Evolutionary conservation across 169 alveolate species (phyloP), one percentile per base, ranked within the genome.

Genomic region (Cryptosporidium parvum): DNA sequence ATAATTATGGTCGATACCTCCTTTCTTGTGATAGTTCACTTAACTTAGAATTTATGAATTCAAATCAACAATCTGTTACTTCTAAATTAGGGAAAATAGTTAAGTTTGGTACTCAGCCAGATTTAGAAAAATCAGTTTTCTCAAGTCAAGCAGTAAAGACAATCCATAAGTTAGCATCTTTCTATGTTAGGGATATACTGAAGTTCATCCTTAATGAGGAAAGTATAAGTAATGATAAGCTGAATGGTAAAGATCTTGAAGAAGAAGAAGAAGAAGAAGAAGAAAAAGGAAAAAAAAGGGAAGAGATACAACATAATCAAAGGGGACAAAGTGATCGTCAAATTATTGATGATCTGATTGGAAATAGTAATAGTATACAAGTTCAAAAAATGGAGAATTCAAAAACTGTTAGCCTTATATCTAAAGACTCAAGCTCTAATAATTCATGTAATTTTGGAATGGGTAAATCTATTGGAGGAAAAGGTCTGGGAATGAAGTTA

Each of bases 401-500:
- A 65, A 26, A n/a, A n/a, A 52, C 6, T 16, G 51, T 5, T n/a
- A 14, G 23, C 14, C 1, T 9, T n/a, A 8, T 7, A 0, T 26
- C 16, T 39, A 65, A 37, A n/a, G 33, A 65, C 18, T 33, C 72
- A 8, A 29, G 26, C 23, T 31, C 72, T 29, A 29, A 53, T 16
- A 9, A 45, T 42, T 71, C 61, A 16, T 21, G 65, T 10, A 71
- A 51, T 35, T 71, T 31, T 8, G 72, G 69, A 48, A 44, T 48
- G 85, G 86, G 86, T 16, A 75, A 59, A 39, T 69, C 75, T 23
- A 80, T 59, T 21, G 73, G 80, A n/a, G 89, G 89, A 1, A 65
- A 44, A 31, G 53, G 68, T 7, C 12, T 62, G 67, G 72, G 69
- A 14, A 39, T 75, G 56, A 62, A 62, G 6, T 31, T 59, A 23